Evolutionary conservation across 2,329 filamentous ascomycete genomes (phyloP), one percentile per base, ranked within the genome.

Genomic region (Raffaelea ambrosiae): DNA sequence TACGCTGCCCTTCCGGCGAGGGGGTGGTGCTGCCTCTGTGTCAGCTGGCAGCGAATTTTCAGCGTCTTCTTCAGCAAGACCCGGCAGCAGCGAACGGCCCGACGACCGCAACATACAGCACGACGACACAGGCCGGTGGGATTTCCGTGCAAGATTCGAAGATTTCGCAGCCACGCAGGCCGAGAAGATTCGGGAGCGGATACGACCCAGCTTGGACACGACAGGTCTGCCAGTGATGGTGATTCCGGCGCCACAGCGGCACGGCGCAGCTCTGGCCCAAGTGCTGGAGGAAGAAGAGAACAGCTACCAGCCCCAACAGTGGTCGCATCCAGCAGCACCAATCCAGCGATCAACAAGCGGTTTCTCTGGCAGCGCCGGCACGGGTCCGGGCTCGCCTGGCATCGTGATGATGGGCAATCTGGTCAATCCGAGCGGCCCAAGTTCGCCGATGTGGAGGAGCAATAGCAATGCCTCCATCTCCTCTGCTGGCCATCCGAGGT

Each of bases 91-190:
- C 35, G 35, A 38, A 16, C 5, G 35, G 7, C 9, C 10, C 21
- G 14, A 16, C 3, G 20, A 18, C 23, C 22, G 13, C n/a, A 19
- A 35, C 16, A 20, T 52, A 9, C 46, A 44, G 18, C 50, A 47
- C 36, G 54, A 54, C 23, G 53, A 54, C 2, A 44, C 40, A 43
- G 54, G 48, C 48, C 64, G 70, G 39, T 83, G 79, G 79, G 77
- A 82, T 56, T 55, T 83, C 10, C 71, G 71, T 31, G 67, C 66
- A 10, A 70, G 77, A 14, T 58, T 83, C 1, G 80, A 84, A 50
- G 74, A 81, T 43, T 83, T 83, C 55, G 77, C 79, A 1, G 76
- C 69, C 1, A 72, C 69, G 8, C 78, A 83, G 52, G 80, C 78
- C 1, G 79, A 83, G 53, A 75, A 70, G 57, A 60, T 83, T 5